These are phyloP conservation scores for Gardenia jasminoides DNA, from an alignment of 257 asterid species.

Conservation along the genomic window DNA sequence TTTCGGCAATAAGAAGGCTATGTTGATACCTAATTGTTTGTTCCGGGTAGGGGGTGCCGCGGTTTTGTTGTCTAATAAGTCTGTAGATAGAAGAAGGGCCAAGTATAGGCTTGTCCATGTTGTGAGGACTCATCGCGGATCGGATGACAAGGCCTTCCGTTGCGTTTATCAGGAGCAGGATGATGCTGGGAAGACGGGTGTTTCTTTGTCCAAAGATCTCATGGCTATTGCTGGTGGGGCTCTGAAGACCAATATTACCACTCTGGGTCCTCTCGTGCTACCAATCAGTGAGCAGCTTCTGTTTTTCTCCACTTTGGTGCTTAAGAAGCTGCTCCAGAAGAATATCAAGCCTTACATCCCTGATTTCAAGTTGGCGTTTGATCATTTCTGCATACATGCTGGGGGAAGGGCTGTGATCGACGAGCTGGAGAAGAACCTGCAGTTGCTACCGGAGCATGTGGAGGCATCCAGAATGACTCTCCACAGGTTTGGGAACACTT, in stretches of 20 bases:
- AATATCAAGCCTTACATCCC: constrained; percentile 71
- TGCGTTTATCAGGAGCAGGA: constrained; percentile 78
- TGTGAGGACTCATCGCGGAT: constrained; percentile 74
- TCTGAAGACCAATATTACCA: constrained; percentile 69
- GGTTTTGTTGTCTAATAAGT: constrained; percentile 56
- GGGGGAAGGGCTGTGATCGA: constrained; percentile 88
- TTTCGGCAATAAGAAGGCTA: constrained; percentile 68
- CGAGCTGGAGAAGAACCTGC: constrained; percentile 76
- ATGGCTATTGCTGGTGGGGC: constrained; percentile 87
- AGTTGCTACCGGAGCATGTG: constrained; percentile 56
- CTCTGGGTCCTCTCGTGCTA: constrained; percentile 69
- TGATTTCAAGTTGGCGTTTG: constrained; percentile 73
- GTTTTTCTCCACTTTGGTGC: constrained; percentile 53
- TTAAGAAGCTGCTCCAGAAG: constrained; percentile 55
- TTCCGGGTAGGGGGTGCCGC: constrained; percentile 77
- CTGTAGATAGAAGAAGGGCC: constrained; percentile 47
- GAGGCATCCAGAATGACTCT: constrained; percentile 87
- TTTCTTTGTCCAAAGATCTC: constrained; percentile 70
- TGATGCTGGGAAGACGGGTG: constrained; percentile 53
- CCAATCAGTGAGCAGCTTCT: constrained; percentile 80
- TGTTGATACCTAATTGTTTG: constrained; percentile 77
- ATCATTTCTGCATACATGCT: constrained; percentile 83
- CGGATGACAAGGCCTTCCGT: constrained; percentile 66
- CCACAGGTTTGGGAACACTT: constrained; percentile 79
- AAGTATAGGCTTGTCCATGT: constrained; percentile 76